Base-by-base conservation (phyloP, 1,284 basidiomycete genomes). In the Stygiomarasmius scandens region DNA sequence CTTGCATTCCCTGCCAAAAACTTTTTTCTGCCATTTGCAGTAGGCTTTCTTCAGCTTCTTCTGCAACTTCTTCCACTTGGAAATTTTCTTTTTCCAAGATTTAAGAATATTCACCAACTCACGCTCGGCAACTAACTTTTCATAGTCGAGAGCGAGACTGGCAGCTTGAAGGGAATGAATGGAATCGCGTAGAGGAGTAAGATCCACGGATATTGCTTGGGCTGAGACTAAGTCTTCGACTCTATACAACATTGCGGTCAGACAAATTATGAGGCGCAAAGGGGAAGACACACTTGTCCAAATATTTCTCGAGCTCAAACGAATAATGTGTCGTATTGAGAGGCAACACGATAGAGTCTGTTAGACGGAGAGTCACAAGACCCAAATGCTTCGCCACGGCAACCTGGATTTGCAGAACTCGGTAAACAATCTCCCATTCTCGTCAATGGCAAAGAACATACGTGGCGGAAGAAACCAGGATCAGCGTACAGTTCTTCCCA, bases 401-500 rank as follows among this genome's bases (percentile, higher is more conserved):
- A 50, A 85, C 77, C 78, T 88, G 60, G 4, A 24, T 41, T 34
- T 16, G 24, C n/a, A n/a, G n/a, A n/a, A n/a, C n/a, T 27, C 23
- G 19, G 56, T 52, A 3, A 54, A 19, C n/a, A n/a, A n/a, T n/a
- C n/a, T n/a, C n/a, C n/a, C n/a, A n/a, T n/a, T n/a, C n/a, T n/a
- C n/a, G 22, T 49, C n/a, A 54, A 16, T 43, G 32, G 50, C 22
- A 27, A 2, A 20, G 22, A 19, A 71, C 77, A 50, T 61, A 85
- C 83, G 69, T 92, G 89, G 38, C 83, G 80, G 61, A 81, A 71
- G 74, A 91, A 93, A 2, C 80, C 81, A 1, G 89, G 86, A 67
- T 94, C 92, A 49, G 84, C 88, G 62, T 85, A 94, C 41, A 79
- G 65, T 60, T 88, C 83, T 71, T 88, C 83, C 89, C 88, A 94